Conservation (phyloP, 2,329 filamentous ascomycete species). For the Clarireedia sp. region DNA sequence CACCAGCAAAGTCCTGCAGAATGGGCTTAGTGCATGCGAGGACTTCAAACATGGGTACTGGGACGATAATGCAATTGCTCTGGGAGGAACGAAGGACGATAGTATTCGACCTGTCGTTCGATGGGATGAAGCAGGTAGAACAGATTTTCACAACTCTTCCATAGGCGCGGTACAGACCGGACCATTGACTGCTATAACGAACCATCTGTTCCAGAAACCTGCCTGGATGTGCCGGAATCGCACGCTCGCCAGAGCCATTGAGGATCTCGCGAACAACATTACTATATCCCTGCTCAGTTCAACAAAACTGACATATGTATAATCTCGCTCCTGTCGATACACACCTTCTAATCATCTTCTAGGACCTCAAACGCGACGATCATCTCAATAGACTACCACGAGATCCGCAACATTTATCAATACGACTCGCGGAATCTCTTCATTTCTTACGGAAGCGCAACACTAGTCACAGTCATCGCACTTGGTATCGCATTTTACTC, state of each 20-base stretch:
- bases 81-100: not conserved
- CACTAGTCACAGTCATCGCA: constrained; percentile 4
- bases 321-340: too few relatives aligned
- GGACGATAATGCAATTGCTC: not conserved
- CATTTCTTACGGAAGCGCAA: constrained; percentile 5
- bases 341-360: not conserved
- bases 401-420: constrained; percentile 4
- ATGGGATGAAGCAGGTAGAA: not conserved
- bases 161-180: not conserved
- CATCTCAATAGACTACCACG: not conserved
- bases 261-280: constrained; percentile 19
- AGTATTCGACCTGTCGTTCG: not conserved
- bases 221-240: constrained; percentile 18
- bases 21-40: not conserved
- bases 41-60: not conserved
- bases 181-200: not conserved
- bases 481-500: constrained; percentile 5
- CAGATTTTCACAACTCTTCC: not conserved
- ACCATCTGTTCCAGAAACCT: not conserved
- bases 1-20: not conserved
- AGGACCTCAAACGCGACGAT: constrained; percentile 1
- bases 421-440: constrained; percentile 6
- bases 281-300: constrained; percentile 17
- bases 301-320: constrained; percentile 1
- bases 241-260: constrained; percentile 12